A percentile compares a stretch with the other conserved stretches of the same genome.
Evolutionary conservation across 371 early-diverging fungal species (phyloP).

Genomic region (Mortierella polycephala): DNA sequence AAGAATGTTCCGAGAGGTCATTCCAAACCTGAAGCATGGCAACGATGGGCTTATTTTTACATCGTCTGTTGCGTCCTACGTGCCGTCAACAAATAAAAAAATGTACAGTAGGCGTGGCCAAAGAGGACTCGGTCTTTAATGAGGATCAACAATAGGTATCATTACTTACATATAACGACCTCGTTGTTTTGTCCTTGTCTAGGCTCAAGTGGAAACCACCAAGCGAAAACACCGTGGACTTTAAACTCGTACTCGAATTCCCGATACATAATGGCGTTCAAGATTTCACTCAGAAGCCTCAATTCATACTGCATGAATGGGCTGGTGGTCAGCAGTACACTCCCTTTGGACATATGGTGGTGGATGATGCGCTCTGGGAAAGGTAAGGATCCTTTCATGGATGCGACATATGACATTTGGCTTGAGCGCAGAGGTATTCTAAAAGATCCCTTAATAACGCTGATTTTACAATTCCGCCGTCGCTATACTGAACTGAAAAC

Average conservation of each 20-base stretch:
- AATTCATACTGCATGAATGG: conserved; percentile 69
- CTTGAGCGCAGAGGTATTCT: too few species aligned
- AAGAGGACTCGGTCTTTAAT: background rate
- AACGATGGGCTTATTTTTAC: conserved; percentile 99
- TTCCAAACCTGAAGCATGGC: conserved; percentile 86
- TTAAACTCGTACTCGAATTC: conserved; percentile 68
- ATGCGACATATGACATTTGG: background rate
- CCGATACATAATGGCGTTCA: conserved; percentile 34
- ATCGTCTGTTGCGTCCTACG: conserved; percentile 85
- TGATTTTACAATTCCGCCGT: background rate
- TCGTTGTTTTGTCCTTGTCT: background rate
- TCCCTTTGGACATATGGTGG: conserved; percentile 66
- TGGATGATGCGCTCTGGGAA: conserved; percentile 72
- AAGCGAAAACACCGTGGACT: conserved; percentile 97
- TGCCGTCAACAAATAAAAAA: conserved; percentile 84
- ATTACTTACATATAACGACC: background rate
- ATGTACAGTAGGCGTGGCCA: conserved; percentile 65
- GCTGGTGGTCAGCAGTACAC: conserved; percentile 64
- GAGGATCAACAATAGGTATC: background rate
- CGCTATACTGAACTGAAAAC: too few species aligned
- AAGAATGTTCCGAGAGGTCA: conserved; percentile 72
- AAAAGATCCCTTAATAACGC: background rate
- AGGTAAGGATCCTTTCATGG: conserved; percentile 18
- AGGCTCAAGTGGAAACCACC: conserved; percentile 99
- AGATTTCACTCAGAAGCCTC: conserved; percentile 57